phyloP scores from a whole-genome alignment of 768 basidiomycete genomes.

The Tremella fuciformis region DNA sequence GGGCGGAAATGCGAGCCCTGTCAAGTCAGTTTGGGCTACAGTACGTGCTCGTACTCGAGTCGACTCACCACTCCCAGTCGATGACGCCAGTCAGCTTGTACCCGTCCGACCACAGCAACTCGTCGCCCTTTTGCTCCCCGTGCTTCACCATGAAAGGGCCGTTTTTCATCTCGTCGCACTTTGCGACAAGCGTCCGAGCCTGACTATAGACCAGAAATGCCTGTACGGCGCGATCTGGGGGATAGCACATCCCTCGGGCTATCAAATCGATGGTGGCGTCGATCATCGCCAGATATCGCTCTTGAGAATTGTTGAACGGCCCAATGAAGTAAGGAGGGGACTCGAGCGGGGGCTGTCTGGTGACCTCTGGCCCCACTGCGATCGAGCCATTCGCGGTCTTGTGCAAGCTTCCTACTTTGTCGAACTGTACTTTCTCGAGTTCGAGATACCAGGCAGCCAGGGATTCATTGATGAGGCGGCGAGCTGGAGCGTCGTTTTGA shows the following conservation, averaged over 20 bases:
- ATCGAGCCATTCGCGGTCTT: neutral
- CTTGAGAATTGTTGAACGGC: constrained; percentile 12
- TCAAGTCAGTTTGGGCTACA: neutral
- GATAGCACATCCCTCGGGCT: neutral
- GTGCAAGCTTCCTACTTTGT: constrained; percentile 12
- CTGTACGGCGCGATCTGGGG: neutral
- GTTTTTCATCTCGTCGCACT: constrained; percentile 12
- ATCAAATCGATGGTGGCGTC: constrained; percentile 8
- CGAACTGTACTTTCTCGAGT: constrained; percentile 13
- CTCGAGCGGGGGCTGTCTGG: neutral
- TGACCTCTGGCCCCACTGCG: constrained; percentile 10
- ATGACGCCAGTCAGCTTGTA: constrained; percentile 40
- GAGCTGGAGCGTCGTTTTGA: too few species aligned
- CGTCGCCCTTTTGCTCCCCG: constrained; percentile 38
- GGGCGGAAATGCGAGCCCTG: neutral
- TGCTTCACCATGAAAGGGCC: constrained; percentile 32
- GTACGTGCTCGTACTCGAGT: too few species aligned
- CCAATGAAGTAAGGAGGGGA: constrained; percentile 15
- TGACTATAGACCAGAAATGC: constrained; percentile 12
- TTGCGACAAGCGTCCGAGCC: constrained; percentile 4
- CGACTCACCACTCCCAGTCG: constrained; percentile 49
- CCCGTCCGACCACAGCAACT: constrained; percentile 39
- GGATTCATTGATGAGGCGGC: constrained; percentile 1
- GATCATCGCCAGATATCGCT: constrained; percentile 12
- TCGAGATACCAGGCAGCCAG: constrained; percentile 9